Percentiles rank a stretch among this genome's conserved stretches.
Conservation (phyloP, 371 early-diverging fungal genomes). For the Quaeritorhiza haematococci region DNA sequence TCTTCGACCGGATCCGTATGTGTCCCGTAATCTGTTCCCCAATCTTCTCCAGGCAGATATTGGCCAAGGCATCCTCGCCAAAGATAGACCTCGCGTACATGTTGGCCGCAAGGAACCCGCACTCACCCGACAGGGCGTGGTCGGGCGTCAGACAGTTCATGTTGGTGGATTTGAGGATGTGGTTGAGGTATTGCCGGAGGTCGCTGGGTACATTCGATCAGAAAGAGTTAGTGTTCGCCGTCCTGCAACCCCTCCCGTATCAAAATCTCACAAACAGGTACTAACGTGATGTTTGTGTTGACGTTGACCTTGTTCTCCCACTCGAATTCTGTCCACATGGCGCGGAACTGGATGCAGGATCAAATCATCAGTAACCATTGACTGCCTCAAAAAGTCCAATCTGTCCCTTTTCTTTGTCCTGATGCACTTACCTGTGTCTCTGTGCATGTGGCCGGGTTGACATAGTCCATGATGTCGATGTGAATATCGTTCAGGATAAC, state of each 20-base stretch:
- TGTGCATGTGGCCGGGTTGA: conserved; percentile 85
- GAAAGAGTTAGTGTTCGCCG: conserved; percentile 1
- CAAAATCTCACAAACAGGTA: background rate
- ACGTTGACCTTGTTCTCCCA: conserved; percentile 99
- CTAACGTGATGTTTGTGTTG: conserved; percentile 79
- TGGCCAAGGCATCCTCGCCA: conserved; percentile 96
- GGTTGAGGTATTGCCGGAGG: conserved; percentile 75
- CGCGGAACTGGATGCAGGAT: conserved; percentile 66
- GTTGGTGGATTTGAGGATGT: conserved; percentile 90
- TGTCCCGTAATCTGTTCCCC: conserved; percentile 80
- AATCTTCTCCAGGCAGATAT: conserved; percentile 80
- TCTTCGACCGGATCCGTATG: conserved; percentile 94
- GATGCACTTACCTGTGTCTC: conserved; percentile 64
- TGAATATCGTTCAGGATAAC: conserved; percentile 94
- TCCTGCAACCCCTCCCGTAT: background rate
- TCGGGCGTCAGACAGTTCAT: conserved; percentile 93
- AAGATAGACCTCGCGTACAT: conserved; percentile 92
- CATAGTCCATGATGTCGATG: conserved; percentile 98
- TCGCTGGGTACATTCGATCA: conserved; percentile 47
- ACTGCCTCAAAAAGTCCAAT: background rate
- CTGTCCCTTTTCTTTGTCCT: background rate
- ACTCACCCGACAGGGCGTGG: conserved; percentile 85
- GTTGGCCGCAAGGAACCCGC: conserved; percentile 93
- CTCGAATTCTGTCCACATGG: conserved; percentile 98
- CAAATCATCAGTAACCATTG: background rate